Percentiles rank a stretch among this genome's conserved stretches.
These are phyloP conservation scores for Pisolithus orientalis DNA, from an alignment of 768 basidiomycete species.

Conservation along the genomic window DNA sequence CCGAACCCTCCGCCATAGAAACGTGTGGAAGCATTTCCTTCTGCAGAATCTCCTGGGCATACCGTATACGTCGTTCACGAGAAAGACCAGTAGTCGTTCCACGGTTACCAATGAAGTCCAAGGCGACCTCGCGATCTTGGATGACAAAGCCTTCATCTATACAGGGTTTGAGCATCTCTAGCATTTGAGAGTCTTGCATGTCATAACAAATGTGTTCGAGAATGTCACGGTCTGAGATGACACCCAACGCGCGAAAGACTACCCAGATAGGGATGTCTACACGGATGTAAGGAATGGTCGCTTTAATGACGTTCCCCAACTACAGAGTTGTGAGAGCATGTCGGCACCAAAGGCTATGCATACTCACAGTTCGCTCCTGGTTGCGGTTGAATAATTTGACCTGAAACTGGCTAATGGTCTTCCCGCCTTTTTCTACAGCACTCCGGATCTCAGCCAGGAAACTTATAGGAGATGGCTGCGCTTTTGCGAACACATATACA, in stretches of 20 bases:
- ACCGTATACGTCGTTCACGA: constrained; percentile 87
- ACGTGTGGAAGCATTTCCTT: constrained; percentile 99
- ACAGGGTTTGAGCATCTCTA: constrained; percentile 97
- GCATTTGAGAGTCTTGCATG: constrained; percentile 90
- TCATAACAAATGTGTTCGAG: constrained; percentile 99
- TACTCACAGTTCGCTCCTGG: constrained; percentile 79
- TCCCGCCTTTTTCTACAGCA: constrained; percentile 96
- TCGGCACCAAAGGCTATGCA: background rate
- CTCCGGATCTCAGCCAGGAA: constrained; percentile 97
- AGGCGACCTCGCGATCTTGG: constrained; percentile 92
- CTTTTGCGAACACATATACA: constrained; percentile 98
- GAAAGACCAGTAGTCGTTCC: constrained; percentile 91
- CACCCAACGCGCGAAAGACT: constrained; percentile 95
- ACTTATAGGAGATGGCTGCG: constrained; percentile 90
- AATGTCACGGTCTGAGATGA: constrained; percentile 96
- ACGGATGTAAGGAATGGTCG: constrained; percentile 96
- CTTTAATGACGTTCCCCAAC: constrained; percentile 92
- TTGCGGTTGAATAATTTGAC: constrained; percentile 94
- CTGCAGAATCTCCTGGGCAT: constrained; percentile 95
- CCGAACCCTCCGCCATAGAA: constrained; percentile 91
- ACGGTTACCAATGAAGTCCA: constrained; percentile 98
- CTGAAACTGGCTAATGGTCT: constrained; percentile 96
- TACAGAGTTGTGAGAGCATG: constrained; percentile 22
- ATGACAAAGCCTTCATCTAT: constrained; percentile 98
- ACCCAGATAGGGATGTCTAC: constrained; percentile 99